Evolutionary conservation across 2,329 filamentous ascomycete species (phyloP).

Genomic region (Rosellinia necatrix): DNA sequence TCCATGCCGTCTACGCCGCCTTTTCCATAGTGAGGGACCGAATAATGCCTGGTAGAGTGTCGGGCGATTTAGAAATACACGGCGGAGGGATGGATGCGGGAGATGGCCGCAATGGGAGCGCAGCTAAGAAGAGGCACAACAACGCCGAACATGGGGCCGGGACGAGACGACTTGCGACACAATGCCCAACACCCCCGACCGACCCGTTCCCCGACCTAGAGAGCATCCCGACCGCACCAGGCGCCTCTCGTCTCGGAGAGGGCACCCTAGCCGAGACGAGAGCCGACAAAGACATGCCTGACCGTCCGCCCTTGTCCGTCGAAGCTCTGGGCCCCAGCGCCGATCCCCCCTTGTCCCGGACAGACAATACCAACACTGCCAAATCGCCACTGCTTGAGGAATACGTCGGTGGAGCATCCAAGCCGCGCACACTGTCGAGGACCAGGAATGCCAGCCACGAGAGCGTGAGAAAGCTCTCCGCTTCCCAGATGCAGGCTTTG

Average conservation of each 20-base stretch:
- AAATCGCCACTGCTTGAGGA: slow-evolving; percentile 17
- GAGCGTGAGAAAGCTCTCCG: slow-evolving; percentile 59
- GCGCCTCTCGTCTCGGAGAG: not conserved
- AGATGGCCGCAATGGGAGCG: not conserved
- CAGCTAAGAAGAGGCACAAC: slow-evolving; percentile 1
- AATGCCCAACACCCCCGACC: slow-evolving; percentile 27
- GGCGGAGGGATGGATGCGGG: not conserved
- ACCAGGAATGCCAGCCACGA: slow-evolving; percentile 40
- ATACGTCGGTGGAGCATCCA: slow-evolving; percentile 17
- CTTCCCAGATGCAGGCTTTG: slow-evolving; percentile 62
- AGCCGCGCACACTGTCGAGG: slow-evolving; percentile 31
- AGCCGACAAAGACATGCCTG: slow-evolving; percentile 13
- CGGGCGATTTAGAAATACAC: slow-evolving; percentile 9
- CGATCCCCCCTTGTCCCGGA: slow-evolving; percentile 6
- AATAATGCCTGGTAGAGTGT: slow-evolving; percentile 24
- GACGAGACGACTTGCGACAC: slow-evolving; percentile 8
- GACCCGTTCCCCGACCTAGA: slow-evolving; percentile 27
- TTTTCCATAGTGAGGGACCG: slow-evolving; percentile 10
- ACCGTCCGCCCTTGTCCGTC: slow-evolving; percentile 3
- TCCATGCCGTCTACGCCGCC: not conserved
- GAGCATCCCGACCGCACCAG: not conserved
- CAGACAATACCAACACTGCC: not conserved
- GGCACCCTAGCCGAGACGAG: not conserved
- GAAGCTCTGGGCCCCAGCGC: slow-evolving; percentile 8
- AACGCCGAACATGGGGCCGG: not conserved